Percentiles rank a stretch among this genome's conserved stretches.
Conservation (phyloP, 306 rosid species). For the Delonix regia region DNA sequence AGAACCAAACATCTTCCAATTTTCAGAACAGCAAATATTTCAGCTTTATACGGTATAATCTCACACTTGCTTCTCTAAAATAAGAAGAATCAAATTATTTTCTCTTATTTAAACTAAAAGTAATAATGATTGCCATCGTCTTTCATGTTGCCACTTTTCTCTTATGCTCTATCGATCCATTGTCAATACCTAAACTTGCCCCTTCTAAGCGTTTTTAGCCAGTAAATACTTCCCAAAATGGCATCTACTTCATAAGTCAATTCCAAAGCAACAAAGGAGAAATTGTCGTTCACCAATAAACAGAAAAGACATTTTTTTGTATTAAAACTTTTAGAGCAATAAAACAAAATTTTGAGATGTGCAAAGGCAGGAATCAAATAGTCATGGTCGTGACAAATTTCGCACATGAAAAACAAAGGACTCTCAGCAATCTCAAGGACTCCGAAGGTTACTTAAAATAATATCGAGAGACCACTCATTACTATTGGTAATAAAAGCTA, state of each 20-base stretch:
- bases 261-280: neutral
- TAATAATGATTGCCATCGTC: neutral
- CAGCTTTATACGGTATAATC: neutral
- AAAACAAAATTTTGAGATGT: neutral
- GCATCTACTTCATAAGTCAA: neutral
- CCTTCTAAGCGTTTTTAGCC: neutral
- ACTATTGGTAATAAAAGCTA: neutral
- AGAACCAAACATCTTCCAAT: slow-evolving; percentile 11
- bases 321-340: neutral
- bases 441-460: neutral
- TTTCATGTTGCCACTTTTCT: neutral
- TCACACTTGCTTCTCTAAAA: neutral
- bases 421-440: neutral
- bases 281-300: neutral
- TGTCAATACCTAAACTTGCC: neutral
- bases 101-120: neutral
- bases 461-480: neutral
- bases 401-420: neutral
- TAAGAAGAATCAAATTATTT: neutral
- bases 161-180: neutral
- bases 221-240: neutral
- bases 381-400: neutral
- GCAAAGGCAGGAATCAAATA: neutral
- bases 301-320: no score
- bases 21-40: neutral